phyloP scores from a whole-genome alignment of 169 alveolate species.

The Babesia ovis region DNA sequence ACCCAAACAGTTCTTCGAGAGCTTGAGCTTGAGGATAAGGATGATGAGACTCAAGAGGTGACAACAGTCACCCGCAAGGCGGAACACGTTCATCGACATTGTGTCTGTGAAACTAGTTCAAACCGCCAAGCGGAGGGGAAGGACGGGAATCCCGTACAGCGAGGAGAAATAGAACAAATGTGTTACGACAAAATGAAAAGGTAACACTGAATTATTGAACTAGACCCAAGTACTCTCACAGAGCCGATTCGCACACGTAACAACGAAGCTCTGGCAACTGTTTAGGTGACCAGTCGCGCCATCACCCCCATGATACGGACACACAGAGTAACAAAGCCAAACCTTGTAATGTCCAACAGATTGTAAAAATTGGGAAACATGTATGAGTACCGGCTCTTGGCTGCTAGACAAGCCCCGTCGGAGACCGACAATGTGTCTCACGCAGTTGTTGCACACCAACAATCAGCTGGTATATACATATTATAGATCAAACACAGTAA shows the following conservation, averaged over 20 bases:
- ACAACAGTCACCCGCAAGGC: conserved; percentile 91
- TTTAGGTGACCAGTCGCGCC: background rate
- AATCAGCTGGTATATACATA: no score
- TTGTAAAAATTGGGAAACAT: no score
- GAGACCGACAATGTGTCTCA: no score
- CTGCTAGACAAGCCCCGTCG: no score
- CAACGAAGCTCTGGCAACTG: background rate
- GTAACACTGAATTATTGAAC: background rate
- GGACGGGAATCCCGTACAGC: background rate
- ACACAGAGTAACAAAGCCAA: no score
- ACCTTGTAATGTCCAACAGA: no score
- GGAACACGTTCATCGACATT: conserved; percentile 89
- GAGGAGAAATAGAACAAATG: background rate
- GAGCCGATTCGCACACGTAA: conserved; percentile 12
- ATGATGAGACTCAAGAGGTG: conserved; percentile 90
- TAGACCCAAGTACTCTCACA: background rate
- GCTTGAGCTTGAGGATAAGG: conserved; percentile 88
- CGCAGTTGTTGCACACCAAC: no score
- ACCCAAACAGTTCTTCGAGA: conserved; percentile 91
- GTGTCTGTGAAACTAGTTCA: background rate
- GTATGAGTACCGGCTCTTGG: no score
- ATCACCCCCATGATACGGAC: conserved; percentile 18
- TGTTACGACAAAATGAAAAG: background rate
- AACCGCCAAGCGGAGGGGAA: no score
- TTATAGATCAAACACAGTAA: no score